Base-by-base conservation (phyloP, 768 basidiomycete genomes). In the Boletus sp. region DNA sequence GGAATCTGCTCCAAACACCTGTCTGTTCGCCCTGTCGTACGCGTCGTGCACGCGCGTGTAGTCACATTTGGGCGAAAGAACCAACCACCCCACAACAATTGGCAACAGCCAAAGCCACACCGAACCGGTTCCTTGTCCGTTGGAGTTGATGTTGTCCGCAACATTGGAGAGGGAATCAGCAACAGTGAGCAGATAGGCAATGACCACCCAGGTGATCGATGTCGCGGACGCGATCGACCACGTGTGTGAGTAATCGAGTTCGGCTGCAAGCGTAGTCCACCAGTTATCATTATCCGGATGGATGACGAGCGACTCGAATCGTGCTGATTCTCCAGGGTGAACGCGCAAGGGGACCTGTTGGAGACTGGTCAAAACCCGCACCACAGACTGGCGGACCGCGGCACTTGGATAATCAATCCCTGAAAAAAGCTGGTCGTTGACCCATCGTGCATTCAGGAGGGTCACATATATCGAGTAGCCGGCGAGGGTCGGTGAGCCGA, bases 401-500 rank as follows among this genome's bases (percentile, higher is more conserved):
- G 15, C 5, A 13, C 34, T 63, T 10, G 65, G 65, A 49, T 73
- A 74, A 1, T 53, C 57, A 35, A 69, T 65, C 1, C 55, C 68
- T 50, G 55, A 74, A 74, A 62, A 62, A 7, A 62, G 50, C 0
- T 67, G 68, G 23, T 64, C 66, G 2, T 69, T 64, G 48, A 78
- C 62, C 77, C 76, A 79, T 21, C 74, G 68, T 25, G 68, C 61
- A 51, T 77, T 79, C 17, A 79, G 69, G 7, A 75, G 70, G 13
- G 77, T 76, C 17, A 80, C 33, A 15, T 59, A 69, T 10, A 80
- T 55, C 3, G 79, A 79, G 58, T 78, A 80, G 3, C 72, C 74
- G 0, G 79, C 76, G 4, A 80, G 72, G 3, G 64, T 63, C 0
- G 79, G 79, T 0, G 76, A 78, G 2, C 79, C 79, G 21, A 80